Evolutionary conservation across 1,284 basidiomycete species (phyloP).

Genomic region (Hemileia vastatrix): DNA sequence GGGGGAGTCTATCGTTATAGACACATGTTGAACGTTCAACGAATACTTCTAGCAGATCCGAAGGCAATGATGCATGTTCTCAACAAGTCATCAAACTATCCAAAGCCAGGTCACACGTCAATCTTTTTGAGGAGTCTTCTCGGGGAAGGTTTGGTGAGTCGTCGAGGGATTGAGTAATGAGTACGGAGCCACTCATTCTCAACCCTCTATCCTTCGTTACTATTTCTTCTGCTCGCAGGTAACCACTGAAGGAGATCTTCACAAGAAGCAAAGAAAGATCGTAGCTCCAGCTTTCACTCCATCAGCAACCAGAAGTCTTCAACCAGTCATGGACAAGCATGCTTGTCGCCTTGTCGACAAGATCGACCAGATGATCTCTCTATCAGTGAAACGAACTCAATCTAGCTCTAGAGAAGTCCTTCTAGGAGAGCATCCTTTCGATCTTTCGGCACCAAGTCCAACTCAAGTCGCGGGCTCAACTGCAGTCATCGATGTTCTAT

Average conservation of each 20-base stretch:
- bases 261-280: conserved; percentile 27
- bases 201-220: no score
- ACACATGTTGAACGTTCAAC: no score
- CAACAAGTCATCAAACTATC: not conserved
- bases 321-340: conserved; percentile 28
- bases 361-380: conserved; percentile 8
- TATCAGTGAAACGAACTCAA: not conserved
- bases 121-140: not conserved
- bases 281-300: conserved; percentile 34
- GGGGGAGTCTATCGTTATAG: no score
- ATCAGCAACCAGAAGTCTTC: conserved; percentile 28
- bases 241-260: no score
- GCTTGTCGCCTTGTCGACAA: conserved; percentile 30
- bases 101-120: not conserved
- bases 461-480: no score
- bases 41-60: not conserved
- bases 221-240: no score
- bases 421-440: not conserved
- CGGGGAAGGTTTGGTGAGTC: not conserved
- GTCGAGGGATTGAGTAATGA: not conserved
- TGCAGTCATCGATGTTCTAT: conserved; percentile 27
- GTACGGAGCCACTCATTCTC: no score
- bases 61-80: not conserved
- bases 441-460: not conserved
- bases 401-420: not conserved